Evolutionary conservation across 2,329 filamentous ascomycete genomes (phyloP), one percentile per base, ranked within the genome.

Genomic region (Cladorrhinum sp.): DNA sequence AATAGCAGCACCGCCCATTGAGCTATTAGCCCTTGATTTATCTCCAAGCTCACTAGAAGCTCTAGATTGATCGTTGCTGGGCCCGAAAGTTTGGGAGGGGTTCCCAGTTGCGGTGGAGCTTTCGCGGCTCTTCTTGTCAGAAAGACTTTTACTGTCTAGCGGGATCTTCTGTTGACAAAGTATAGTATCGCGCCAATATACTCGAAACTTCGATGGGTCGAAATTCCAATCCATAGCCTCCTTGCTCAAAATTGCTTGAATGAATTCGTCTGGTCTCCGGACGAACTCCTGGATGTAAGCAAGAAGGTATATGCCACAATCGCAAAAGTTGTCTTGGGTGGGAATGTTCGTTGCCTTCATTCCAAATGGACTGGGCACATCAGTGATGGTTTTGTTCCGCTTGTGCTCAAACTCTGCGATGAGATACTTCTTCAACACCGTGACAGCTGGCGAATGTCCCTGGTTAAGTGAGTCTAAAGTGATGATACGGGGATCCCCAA

Each of bases 291-390:
- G 84, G 57, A 96, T 80, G 69, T 98, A 99, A 2, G 88, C 89
- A 3, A 97, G 78, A 2, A 98, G 78, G 67, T 90, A 99, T 0
- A 97, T 78, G 8, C 95, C 95, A 69, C 95, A 99, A 71, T 99
- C 95, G 63, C 85, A 93, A 67, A 83, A 90, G 70, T 99, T 98
- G 53, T 85, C 76, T 73, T 99, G 95, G 62, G 83, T 77, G 0
- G 95, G 93, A 13, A 97, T 88, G 7, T 82, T 80, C 62, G 84
- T 89, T 3, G 90, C 91, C 41, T 86, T 92, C 78, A 90, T 86
- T 3, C 79, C 79, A 27, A 77, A 68, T 2, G 73, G 69, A 41
- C 66, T 32, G 13, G 74, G 70, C 56, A 73, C 36, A 25, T 73
- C 66, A 50, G 48, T 54, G 38, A 84, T 70, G 38, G 77, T 69